These are phyloP conservation scores for Globisporangium acanthophoron DNA, from an alignment of 352 stramenopile species.

Conservation along the genomic window DNA sequence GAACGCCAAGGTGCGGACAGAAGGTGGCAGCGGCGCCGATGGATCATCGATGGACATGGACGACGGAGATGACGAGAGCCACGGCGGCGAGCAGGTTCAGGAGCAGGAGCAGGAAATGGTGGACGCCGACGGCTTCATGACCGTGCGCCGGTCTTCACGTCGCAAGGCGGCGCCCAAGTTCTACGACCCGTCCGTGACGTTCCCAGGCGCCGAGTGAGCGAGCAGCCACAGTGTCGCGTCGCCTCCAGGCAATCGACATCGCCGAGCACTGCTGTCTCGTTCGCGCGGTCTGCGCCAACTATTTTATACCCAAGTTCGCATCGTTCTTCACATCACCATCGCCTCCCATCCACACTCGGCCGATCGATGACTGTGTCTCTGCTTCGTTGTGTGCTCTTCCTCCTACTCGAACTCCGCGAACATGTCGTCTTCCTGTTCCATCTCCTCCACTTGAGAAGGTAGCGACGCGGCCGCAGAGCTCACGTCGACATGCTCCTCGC, in stretches of 20 bases:
- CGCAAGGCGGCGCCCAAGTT: conserved; percentile 65
- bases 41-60: conserved; percentile 20
- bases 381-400: neutral
- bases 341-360: neutral
- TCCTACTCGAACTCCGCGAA: conserved; percentile 77
- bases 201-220: conserved; percentile 68
- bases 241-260: neutral
- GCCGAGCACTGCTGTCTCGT: neutral
- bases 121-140: conserved; percentile 76
- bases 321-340: neutral
- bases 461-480: conserved; percentile 38
- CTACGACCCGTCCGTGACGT: conserved; percentile 69
- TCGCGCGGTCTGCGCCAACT: conserved; percentile 4
- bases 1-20: conserved; percentile 55
- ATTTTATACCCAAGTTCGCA: conserved; percentile 2
- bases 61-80: conserved; percentile 18
- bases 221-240: neutral
- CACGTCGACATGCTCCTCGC: conserved; percentile 46
- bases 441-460: conserved; percentile 52
- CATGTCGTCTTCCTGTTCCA: conserved; percentile 74
- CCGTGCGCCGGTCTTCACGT: conserved; percentile 59
- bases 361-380: neutral
- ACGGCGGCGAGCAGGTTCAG: conserved; percentile 1
- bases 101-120: conserved; percentile 25
- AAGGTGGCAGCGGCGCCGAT: conserved; percentile 13